Evolutionary conservation across 129 eudicot genomes (phyloP).

Genomic region (Helianthus tuberosus): DNA sequence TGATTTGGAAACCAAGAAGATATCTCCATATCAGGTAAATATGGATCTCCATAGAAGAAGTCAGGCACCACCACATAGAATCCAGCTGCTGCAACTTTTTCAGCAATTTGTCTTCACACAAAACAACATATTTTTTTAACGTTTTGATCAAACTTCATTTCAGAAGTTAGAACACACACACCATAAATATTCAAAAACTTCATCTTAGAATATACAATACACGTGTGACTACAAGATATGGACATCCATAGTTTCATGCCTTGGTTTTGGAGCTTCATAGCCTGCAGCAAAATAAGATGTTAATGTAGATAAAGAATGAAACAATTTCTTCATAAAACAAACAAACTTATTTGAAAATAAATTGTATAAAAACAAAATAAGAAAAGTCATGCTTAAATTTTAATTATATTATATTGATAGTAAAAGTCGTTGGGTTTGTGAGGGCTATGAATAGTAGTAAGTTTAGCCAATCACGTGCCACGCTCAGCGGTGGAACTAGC

Average conservation of each 20-base stretch:
- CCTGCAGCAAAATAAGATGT: not conserved
- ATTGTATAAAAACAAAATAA: no score
- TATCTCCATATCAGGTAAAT: conserved; percentile 20
- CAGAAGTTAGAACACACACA: not conserved
- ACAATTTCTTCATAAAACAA: not conserved
- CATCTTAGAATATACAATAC: not conserved
- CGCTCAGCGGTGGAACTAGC: no score
- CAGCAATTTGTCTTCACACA: conserved; percentile 58
- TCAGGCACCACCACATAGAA: conserved; percentile 72
- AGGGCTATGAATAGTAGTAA: no score
- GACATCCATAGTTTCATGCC: conserved; percentile 15
- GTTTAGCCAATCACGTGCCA: no score
- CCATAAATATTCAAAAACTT: not conserved
- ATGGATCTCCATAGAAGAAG: conserved; percentile 66
- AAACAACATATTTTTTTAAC: no score
- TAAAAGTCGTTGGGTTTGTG: no score
- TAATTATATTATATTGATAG: no score
- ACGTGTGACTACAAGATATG: not conserved
- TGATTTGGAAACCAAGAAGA: conserved; percentile 51
- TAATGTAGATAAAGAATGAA: not conserved
- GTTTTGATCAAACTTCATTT: not conserved
- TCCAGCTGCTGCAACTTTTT: conserved; percentile 69
- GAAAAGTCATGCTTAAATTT: no score
- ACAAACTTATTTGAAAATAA: not conserved
- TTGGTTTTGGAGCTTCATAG: conserved; percentile 43